Conservation (phyloP, 257 asterid species). For the Petunia secreta region DNA sequence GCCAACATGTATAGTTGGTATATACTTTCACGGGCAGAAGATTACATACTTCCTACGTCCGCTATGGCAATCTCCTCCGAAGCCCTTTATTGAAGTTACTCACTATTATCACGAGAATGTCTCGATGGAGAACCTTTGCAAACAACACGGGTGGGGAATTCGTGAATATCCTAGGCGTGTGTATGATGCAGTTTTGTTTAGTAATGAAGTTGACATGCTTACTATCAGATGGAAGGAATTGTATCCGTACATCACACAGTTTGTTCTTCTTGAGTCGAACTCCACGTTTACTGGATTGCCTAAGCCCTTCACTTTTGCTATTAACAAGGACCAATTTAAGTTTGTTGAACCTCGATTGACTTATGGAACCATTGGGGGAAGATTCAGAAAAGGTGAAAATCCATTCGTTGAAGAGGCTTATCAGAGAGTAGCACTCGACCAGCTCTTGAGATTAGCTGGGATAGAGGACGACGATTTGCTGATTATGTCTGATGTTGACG, state of each 20-base stretch:
- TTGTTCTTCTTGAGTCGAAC: constrained; percentile 71
- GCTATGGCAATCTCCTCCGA: constrained; percentile 76
- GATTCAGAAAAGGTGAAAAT: constrained; percentile 60
- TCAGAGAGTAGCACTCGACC: constrained; percentile 65
- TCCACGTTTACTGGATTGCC: constrained; percentile 69
- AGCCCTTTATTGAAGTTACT: constrained; percentile 52
- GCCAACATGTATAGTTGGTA: constrained; percentile 44
- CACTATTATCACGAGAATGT: constrained; percentile 66
- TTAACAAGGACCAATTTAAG: constrained; percentile 46
- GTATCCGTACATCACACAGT: constrained; percentile 58
- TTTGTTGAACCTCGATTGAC: constrained; percentile 62
- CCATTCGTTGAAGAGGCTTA: constrained; percentile 72
- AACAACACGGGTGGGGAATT: constrained; percentile 67
- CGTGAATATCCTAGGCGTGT: constrained; percentile 76
- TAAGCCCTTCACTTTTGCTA: constrained; percentile 55
- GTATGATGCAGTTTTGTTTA: constrained; percentile 67
- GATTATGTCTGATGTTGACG: constrained; percentile 79
- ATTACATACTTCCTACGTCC: constrained; percentile 68
- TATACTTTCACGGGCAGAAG: constrained; percentile 69
- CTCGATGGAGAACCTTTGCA: constrained; percentile 65
- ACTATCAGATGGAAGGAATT: constrained; percentile 69
- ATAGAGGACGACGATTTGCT: constrained; percentile 68
- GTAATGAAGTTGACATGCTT: constrained; percentile 75
- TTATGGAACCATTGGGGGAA: constrained; percentile 60
- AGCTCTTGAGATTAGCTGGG: constrained; percentile 57